Conservation (phyloP, 2,329 filamentous ascomycete genomes). For the Blumeriella jaapii region DNA sequence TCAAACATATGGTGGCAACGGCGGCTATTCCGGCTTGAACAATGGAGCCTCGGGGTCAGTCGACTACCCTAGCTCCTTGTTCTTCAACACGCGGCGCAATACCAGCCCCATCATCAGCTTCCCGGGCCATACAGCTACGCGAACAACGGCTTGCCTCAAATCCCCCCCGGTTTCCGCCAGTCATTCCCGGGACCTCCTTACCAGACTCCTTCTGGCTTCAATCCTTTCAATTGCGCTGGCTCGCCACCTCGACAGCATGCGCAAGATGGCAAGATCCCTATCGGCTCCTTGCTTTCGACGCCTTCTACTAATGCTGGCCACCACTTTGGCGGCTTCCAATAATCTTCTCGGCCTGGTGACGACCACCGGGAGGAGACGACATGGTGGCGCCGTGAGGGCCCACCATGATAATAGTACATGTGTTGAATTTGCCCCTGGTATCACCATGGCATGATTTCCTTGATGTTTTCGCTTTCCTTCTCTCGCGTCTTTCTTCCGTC, state of each 20-base stretch:
- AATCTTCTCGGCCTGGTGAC: neutral
- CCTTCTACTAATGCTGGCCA: neutral
- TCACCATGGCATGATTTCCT: too few species aligned
- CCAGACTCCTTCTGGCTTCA: constrained; percentile 1
- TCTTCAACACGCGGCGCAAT: too few species aligned
- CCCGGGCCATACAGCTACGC: neutral
- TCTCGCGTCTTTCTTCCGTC: neutral
- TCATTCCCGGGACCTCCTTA: neutral
- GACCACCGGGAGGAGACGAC: neutral
- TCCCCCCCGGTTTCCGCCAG: neutral
- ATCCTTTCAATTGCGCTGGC: neutral
- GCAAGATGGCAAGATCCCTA: constrained; percentile 1
- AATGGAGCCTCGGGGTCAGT: too few species aligned
- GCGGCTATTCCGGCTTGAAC: neutral
- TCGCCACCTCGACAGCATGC: neutral
- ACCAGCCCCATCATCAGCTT: too few species aligned
- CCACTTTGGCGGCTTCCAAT: constrained; percentile 1
- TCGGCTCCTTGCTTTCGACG: neutral
- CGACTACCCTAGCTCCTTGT: too few species aligned
- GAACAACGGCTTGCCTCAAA: neutral
- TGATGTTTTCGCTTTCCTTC: neutral
- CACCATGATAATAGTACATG: too few species aligned
- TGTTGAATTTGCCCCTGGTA: too few species aligned
- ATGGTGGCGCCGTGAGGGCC: neutral
- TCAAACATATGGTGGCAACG: neutral